A percentile compares a stretch with the other conserved stretches of the same genome.
Evolutionary conservation across 2,329 filamentous ascomycete genomes (phyloP).

Genomic region (Didymella segeticola): DNA sequence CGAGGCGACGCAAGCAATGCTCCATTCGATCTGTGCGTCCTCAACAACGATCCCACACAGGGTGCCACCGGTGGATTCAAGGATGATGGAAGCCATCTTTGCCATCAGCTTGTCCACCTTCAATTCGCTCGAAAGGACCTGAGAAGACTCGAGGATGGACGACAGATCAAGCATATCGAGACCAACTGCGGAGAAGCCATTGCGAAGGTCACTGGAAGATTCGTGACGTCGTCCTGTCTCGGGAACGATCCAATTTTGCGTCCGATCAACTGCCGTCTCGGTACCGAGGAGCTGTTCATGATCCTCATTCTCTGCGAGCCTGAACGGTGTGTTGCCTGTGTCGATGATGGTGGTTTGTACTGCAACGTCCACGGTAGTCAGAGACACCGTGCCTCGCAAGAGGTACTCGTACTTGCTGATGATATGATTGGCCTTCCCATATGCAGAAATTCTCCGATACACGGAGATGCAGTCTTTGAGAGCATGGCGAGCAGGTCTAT

Average conservation of each 20-base stretch:
- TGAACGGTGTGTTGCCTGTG: slow-evolving; percentile 50
- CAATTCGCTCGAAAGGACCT: slow-evolving; percentile 79
- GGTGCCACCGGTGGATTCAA: slow-evolving; percentile 78
- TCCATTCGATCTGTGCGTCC: slow-evolving; percentile 71
- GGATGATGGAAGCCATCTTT: slow-evolving; percentile 81
- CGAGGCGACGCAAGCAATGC: slow-evolving; percentile 75
- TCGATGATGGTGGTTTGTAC: slow-evolving; percentile 73
- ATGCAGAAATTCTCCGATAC: slow-evolving; percentile 72
- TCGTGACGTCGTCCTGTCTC: slow-evolving; percentile 52
- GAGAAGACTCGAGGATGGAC: slow-evolving; percentile 78
- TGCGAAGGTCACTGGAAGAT: slow-evolving; percentile 61
- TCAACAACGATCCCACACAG: slow-evolving; percentile 77
- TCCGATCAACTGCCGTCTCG: slow-evolving; percentile 54
- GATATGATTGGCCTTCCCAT: slow-evolving; percentile 71
- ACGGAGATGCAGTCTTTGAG: slow-evolving; percentile 71
- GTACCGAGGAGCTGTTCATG: slow-evolving; percentile 47
- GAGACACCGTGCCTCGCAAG: slow-evolving; percentile 67
- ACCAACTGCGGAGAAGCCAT: slow-evolving; percentile 68
- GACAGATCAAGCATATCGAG: slow-evolving; percentile 85
- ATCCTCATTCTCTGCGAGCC: slow-evolving; percentile 54
- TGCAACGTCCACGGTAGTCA: slow-evolving; percentile 66
- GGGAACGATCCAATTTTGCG: slow-evolving; percentile 56
- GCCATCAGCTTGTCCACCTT: slow-evolving; percentile 77
- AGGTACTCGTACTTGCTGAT: slow-evolving; percentile 72
- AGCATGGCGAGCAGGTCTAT: slow-evolving; percentile 72